Evolutionary conservation across 768 basidiomycete species (phyloP).

Genomic region (Serpula lacrymans): DNA sequence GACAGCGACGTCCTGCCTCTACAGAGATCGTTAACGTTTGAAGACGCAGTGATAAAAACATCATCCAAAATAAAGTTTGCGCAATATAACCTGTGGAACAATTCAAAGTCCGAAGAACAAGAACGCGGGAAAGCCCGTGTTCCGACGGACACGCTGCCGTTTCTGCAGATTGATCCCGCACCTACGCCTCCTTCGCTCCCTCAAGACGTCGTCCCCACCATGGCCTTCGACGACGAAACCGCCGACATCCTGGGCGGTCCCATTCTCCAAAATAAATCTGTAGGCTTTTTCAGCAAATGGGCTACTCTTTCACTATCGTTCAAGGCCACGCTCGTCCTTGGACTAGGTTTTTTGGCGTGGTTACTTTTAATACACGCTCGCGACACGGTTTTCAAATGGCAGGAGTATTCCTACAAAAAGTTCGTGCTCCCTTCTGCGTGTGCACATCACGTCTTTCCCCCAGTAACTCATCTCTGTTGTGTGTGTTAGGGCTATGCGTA

Average conservation of each 20-base stretch:
- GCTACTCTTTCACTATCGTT: conserved; percentile 34
- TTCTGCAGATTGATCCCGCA: conserved; percentile 8
- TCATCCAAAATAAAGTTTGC: too few relatives aligned
- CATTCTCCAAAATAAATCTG: conserved; percentile 35
- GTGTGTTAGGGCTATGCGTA: conserved; percentile 56
- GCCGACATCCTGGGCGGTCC: conserved; percentile 71
- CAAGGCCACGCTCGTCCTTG: conserved; percentile 35
- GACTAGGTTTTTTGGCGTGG: conserved; percentile 31
- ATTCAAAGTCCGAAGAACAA: too few relatives aligned
- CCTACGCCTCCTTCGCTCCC: conserved; percentile 18
- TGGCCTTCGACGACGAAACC: conserved; percentile 55
- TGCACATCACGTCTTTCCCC: conserved; percentile 5
- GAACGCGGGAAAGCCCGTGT: too few relatives aligned
- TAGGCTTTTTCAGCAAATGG: conserved; percentile 26
- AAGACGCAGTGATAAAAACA: too few relatives aligned
- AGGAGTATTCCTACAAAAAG: conserved; percentile 65
- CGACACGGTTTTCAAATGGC: conserved; percentile 50
- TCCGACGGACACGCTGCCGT: conserved; percentile 10
- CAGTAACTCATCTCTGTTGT: conserved; percentile 13
- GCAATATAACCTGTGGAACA: too few relatives aligned
- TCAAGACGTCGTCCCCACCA: conserved; percentile 29
- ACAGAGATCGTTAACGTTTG: too few relatives aligned
- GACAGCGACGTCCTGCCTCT: too few relatives aligned
- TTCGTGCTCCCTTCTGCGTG: conserved; percentile 32
- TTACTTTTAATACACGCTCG: conserved; percentile 35